These are phyloP conservation scores for Epichloe scottii DNA, from an alignment of 2,329 filamentous ascomycete species.

Conservation along the genomic window DNA sequence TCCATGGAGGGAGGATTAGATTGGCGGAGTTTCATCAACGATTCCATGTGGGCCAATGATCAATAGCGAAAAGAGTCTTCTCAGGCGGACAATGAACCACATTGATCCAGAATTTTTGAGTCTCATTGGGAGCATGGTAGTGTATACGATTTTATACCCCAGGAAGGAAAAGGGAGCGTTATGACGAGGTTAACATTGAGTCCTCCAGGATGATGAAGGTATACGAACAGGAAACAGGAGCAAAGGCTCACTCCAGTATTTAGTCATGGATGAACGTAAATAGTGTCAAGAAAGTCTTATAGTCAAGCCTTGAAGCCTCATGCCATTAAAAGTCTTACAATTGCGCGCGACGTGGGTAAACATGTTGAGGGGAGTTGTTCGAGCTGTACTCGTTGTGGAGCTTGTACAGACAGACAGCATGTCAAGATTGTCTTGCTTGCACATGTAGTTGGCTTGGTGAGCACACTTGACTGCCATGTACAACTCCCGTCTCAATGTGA, in stretches of 20 bases:
- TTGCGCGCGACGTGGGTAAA: too few relatives aligned
- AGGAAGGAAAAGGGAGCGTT: not conserved
- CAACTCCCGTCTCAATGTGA: too few relatives aligned
- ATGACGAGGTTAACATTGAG: not conserved
- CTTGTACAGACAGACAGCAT: too few relatives aligned
- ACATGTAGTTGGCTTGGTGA: too few relatives aligned
- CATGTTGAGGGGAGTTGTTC: too few relatives aligned
- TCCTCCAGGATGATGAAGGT: not conserved
- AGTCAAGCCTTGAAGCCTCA: too few relatives aligned
- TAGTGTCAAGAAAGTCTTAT: not conserved
- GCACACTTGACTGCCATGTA: too few relatives aligned
- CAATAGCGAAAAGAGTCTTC: slow-evolving; percentile 6
- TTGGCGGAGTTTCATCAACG: slow-evolving; percentile 21
- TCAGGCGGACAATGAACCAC: not conserved
- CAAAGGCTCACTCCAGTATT: not conserved
- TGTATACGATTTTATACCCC: not conserved
- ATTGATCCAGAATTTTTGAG: not conserved
- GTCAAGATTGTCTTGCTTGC: too few relatives aligned
- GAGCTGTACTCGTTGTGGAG: too few relatives aligned
- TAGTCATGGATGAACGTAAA: not conserved
- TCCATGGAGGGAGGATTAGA: slow-evolving; percentile 13
- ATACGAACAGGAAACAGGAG: not conserved
- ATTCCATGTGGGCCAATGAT: slow-evolving; percentile 21
- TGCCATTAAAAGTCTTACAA: too few relatives aligned
- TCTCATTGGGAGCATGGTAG: too few relatives aligned